Evolutionary conservation across 2,329 filamentous ascomycete species (phyloP), one percentile per base, ranked within the genome.

Genomic region (Fusarium chaquense): DNA sequence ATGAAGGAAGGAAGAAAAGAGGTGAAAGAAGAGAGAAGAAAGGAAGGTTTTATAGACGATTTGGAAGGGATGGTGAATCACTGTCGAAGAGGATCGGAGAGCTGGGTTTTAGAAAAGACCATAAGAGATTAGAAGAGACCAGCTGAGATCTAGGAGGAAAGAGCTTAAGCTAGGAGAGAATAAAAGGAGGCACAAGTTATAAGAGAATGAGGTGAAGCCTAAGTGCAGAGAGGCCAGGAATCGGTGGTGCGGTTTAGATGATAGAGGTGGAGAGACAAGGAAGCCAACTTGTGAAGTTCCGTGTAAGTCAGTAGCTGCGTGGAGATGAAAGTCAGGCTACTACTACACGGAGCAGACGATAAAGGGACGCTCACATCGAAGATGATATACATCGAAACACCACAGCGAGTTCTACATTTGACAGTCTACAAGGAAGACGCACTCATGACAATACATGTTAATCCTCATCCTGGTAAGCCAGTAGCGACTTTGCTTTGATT

Each of bases 231-330:
- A 66, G 35, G 44, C 15, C 24, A 6, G 40, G 49, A 49, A 45
- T 50, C 8, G 43, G 63, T 32, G 24, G 7, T 67, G 57, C 43
- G 11, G 33, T 49, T 45, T 30, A 44, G 40, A 62, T 56, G 26
- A 58, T 53, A 46, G 35, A 32, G 26, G 44, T 55, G 33, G 56
- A 67, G 62, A 16, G 22, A 40, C 52, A 30, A 67, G 35, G 20
- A 54, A 46, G 49, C 24, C 38, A 24, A 57, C 12, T 35, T 47
- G 60, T 45, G 55, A 51, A 46, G n/a, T 28, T 22, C 43, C 38
- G 60, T 69, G 46, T 62, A 69, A 62, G 65, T 40, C 40, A 20
- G 35, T 51, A 62, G 51, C 33, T 65, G 33, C 26, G 30, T 13
- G 12, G 45, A 62, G 56, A 53, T 20, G 36, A 11, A 40, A 36